These are phyloP conservation scores for Cladosporium sp. DNA, from an alignment of 2,329 filamentous ascomycete genomes.

Conservation along the genomic window DNA sequence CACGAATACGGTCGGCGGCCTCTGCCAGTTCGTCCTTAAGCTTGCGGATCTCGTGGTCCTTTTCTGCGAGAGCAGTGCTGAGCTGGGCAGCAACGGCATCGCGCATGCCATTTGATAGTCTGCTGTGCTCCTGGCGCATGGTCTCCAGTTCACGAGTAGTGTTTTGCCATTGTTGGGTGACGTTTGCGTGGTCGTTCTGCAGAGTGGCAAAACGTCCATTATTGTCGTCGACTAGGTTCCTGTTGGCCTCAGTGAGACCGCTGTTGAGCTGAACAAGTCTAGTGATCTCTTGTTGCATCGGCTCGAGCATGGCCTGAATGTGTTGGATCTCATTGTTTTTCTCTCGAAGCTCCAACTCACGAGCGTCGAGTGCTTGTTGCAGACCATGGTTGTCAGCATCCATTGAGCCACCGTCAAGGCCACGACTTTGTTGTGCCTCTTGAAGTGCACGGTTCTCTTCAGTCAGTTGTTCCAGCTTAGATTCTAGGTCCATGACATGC, in stretches of 20 bases:
- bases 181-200: slow-evolving; percentile 63
- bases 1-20: slow-evolving; percentile 64
- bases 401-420: slow-evolving; percentile 51
- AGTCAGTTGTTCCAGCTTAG: slow-evolving; percentile 77
- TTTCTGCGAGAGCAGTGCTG: slow-evolving; percentile 69
- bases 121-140: slow-evolving; percentile 63
- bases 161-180: slow-evolving; percentile 55
- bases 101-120: slow-evolving; percentile 65
- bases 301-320: slow-evolving; percentile 70
- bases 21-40: slow-evolving; percentile 76
- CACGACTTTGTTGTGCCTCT: slow-evolving; percentile 54
- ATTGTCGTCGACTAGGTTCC: slow-evolving; percentile 73
- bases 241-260: slow-evolving; percentile 74
- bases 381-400: slow-evolving; percentile 47
- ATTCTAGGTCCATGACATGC: slow-evolving; percentile 88
- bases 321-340: slow-evolving; percentile 85
- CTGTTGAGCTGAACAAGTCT: slow-evolving; percentile 82
- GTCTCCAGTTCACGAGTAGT: slow-evolving; percentile 70
- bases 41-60: slow-evolving; percentile 79
- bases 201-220: slow-evolving; percentile 69
- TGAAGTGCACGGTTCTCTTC: slow-evolving; percentile 81
- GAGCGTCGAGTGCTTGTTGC: slow-evolving; percentile 60
- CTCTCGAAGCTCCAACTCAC: slow-evolving; percentile 72
- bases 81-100: slow-evolving; percentile 64
- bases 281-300: slow-evolving; percentile 78